Evolutionary conservation across 768 basidiomycete genomes (phyloP), one percentile per base, ranked within the genome.

Genomic region (Boletus sp.): DNA sequence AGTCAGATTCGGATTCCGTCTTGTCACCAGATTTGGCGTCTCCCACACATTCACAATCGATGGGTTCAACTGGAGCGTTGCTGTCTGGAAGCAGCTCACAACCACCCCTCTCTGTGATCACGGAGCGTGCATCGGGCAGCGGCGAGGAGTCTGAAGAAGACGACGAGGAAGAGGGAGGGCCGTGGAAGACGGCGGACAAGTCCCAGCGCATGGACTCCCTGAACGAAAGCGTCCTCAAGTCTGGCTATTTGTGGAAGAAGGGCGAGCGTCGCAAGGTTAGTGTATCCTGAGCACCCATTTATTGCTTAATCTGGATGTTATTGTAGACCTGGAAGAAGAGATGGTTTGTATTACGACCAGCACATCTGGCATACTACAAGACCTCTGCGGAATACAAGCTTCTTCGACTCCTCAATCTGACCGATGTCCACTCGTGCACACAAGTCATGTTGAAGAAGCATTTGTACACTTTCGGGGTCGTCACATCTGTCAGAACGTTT

Each of bases 171-270:
- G 83, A 82, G 50, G 83, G 80, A 52, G 82, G 79, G 29, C 89
- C 83, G 7, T 89, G 86, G 86, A 81, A 78, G 67, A 76, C 78
- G 35, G 80, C 78, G 33, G 80, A 79, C 63, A 70, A 73, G 45
- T 73, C 73, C 47, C 76, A 70, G 47, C 73, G 69, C 29, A 71
- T 76, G 54, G 78, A 79, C 55, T 80, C 84, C 4, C 75, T 77
- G 12, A 86, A 86, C 55, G 87, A 88, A 67, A 83, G 79, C 47
- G 85, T 91, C 41, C 80, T 96, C 70, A 96, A 94, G 75, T 84
- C 89, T 24, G 97, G 96, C 1, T 98, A 97, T 77, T 77, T 98
- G 50, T 90, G 87, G 85, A 99, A 99, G 83, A 98, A 98, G 79
- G 96, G 96, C 63, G 93, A 97, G 74, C 83, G 94, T 56, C 79